phyloP scores from a whole-genome alignment of 2,329 filamentous ascomycete species.

The Ilyonectria mors-panacis region DNA sequence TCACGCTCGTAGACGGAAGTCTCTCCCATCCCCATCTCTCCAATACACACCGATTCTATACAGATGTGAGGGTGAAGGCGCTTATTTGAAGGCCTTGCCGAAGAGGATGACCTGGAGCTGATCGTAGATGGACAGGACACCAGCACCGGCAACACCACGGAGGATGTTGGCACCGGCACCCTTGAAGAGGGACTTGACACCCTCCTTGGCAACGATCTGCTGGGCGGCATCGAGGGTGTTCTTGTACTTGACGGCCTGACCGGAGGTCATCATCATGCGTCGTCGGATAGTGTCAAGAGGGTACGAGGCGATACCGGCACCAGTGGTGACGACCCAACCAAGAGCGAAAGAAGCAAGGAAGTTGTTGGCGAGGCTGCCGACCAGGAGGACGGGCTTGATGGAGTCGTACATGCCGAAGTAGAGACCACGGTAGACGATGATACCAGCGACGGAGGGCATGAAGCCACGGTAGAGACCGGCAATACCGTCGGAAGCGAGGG shows the following conservation, averaged over 20 bases:
- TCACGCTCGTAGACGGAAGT: conserved; percentile 55
- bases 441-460: conserved; percentile 99
- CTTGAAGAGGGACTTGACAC: conserved; percentile 99
- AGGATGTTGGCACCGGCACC: conserved; percentile 99
- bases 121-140: conserved; percentile 99
- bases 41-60: conserved; percentile 57
- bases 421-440: conserved; percentile 99
- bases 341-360: conserved; percentile 99
- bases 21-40: conserved; percentile 50
- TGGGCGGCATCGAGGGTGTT: conserved; percentile 93
- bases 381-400: conserved; percentile 98
- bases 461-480: conserved; percentile 99
- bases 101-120: conserved; percentile 99
- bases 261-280: conserved; percentile 99
- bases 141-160: conserved; percentile 99
- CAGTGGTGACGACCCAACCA: conserved; percentile 99
- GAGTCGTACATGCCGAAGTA: conserved; percentile 99
- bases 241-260: conserved; percentile 99
- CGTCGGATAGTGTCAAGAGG: conserved; percentile 99
- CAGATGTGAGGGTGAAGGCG: conserved; percentile 54
- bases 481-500: conserved; percentile 97
- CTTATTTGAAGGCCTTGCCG: conserved; percentile 98
- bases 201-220: conserved; percentile 98
- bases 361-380: conserved; percentile 93
- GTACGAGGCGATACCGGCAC: conserved; percentile 99